Base-by-base conservation (phyloP, 805 yeast species). In the Saturnispora besseyi region DNA sequence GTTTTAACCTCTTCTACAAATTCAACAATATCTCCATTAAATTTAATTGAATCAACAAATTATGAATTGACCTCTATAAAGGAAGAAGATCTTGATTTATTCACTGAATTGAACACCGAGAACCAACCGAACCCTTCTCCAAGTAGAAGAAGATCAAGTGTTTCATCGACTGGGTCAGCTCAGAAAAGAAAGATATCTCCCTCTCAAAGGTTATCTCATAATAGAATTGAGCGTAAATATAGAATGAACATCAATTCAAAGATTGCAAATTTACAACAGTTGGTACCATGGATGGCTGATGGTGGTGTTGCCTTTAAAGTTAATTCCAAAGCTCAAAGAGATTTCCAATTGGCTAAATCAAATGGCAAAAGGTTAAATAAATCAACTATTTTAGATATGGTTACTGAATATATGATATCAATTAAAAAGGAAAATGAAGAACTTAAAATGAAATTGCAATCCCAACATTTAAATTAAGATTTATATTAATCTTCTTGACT, bases 241-340 rank as follows among this genome's bases (percentile, higher is more conserved):
- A 70, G 88, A 61, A 81, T 81, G 54, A 83, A 82, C 62, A 82
- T 83, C 62, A 82, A 82, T 61, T 78, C 84, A 13, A 82, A 81
- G 61, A 83, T 83, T 51, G 84, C 85, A 4, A 81, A 81, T 32
- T 65, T 82, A 48, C 86, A 81, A 59, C 75, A 75, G 56, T 71
- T 82, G 22, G 82, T 83, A 33, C 89, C 89, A 9, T 78, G 83
- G 79, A 77, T 81, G 49, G 76, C 82, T 3, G 64, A 71, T 45
- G 85, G 80, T 52, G 76, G 76, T 54, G 77, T 83, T 3, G 84
- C 84, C 0, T 81, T 81, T 59, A 37, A 28, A 58, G 71, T 80
- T 57, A 83, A 77, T 54, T 66, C 54, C 5, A 42, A 30, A 12
- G 28, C 36, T 18, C 32, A 42, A 31, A 29, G 28, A 21, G 33